Base-by-base conservation (phyloP, 495 filamentous ascomycete species). In the Aspergillus indologenus region DNA sequence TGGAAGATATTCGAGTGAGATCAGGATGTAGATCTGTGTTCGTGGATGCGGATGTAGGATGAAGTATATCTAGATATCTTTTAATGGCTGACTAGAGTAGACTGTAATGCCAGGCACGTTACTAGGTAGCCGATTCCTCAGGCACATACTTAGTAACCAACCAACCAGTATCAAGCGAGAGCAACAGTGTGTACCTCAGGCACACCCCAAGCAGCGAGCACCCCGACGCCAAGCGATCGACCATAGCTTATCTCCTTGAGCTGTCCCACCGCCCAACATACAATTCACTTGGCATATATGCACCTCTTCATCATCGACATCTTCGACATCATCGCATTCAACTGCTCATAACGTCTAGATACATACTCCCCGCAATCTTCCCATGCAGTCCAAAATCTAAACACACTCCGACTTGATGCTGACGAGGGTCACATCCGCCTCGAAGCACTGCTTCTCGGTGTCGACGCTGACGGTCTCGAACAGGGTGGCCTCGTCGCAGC, bases 371-470 rank as follows among this genome's bases (percentile, higher is more conserved):
- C 17, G 6, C 18, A 1, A 12, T 17, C 46, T 20, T 47, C 18
- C 21, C 3, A 18, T 11, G 8, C 18, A 1, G 8, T 19, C n/a
- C n/a, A n/a, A n/a, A n/a, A 46, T 46, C 89, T 22, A 83, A 46
- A 94, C 76, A 81, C 83, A 62, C 64, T 94, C 59, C 81, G 57
- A 45, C 34, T 52, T 61, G n/a, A 66, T 1, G 34, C 64, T 66
- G 7, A 61, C 53, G n/a, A 63, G 34, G 0, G 64, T 66, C 5
- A 50, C 53, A 58, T 61, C 64, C 20, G 44, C 56, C 56, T 54
- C 61, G 51, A 66, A 66, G 47, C 64, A 66, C 45, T 61, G 58
- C 61, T 61, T 60, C 53, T 58, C 56, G 24, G 22, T 48, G 21
- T 52, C 34, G 1, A 66, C 58, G 8, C 23, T 45, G n/a, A 63